phyloP scores from a whole-genome alignment of 768 basidiomycete species.

The Macrolepiota fuliginosa region DNA sequence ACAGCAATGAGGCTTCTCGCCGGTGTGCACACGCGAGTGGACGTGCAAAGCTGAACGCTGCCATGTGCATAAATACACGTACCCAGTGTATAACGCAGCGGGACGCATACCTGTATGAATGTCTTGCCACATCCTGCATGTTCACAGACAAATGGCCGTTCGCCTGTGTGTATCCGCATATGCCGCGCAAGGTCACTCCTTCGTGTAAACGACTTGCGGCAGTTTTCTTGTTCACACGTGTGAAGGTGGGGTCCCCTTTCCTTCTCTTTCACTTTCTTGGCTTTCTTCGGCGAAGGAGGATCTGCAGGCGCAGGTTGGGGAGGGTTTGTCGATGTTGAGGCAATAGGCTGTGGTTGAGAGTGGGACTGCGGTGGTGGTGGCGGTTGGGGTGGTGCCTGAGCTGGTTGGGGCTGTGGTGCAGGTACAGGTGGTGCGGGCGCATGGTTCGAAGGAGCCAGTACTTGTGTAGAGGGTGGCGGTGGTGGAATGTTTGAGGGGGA shows the following conservation, averaged over 20 bases:
- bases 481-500: slow-evolving; percentile 7
- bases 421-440: slow-evolving; percentile 29
- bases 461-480: slow-evolving; percentile 8
- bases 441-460: slow-evolving; percentile 34
- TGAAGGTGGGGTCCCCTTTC: slow-evolving; percentile 51
- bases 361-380: slow-evolving; percentile 36
- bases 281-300: slow-evolving; percentile 27
- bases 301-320: slow-evolving; percentile 23
- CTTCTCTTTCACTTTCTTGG: slow-evolving; percentile 39
- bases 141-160: slow-evolving; percentile 78
- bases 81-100: slow-evolving; percentile 1
- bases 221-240: slow-evolving; percentile 68
- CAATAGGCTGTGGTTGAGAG: slow-evolving; percentile 35
- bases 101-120: slow-evolving; percentile 75
- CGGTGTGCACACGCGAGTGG: slow-evolving; percentile 86
- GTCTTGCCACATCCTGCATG: slow-evolving; percentile 80
- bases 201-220: slow-evolving; percentile 79
- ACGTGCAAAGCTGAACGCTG: slow-evolving; percentile 90
- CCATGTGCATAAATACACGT: slow-evolving; percentile 16
- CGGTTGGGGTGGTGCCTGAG: slow-evolving; percentile 11
- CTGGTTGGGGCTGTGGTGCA: slow-evolving; percentile 18
- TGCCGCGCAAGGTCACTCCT: slow-evolving; percentile 84
- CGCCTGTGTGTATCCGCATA: slow-evolving; percentile 88
- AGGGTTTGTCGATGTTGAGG: slow-evolving; percentile 47
- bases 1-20: slow-evolving; percentile 90